Conservation (phyloP, 2,329 filamentous ascomycete genomes). For the Atkinsonella hypoxylon region DNA sequence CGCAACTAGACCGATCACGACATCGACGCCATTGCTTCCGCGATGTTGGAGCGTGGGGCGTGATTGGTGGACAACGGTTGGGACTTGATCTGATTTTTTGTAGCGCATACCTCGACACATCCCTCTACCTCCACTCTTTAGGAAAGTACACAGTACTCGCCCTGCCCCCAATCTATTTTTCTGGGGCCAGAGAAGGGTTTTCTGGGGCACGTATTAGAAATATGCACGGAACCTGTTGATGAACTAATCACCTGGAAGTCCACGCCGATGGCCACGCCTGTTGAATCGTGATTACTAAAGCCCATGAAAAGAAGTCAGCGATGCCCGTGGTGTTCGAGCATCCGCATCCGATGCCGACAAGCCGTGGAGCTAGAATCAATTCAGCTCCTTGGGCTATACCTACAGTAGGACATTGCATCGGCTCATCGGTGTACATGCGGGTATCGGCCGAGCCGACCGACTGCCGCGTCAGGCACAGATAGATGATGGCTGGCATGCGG, state of each 20-base stretch:
- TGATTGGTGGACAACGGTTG: conserved; percentile 24
- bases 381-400: no score
- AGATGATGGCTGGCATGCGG: no score
- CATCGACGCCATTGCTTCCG: conserved; percentile 40
- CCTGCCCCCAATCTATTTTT: conserved; percentile 1
- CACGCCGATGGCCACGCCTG: not conserved
- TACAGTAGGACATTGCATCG: not conserved
- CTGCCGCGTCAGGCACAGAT: not conserved
- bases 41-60: conserved; percentile 20
- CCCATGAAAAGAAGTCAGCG: no score
- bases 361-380: not conserved
- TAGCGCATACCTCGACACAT: conserved; percentile 4
- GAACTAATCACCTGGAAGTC: conserved; percentile 2
- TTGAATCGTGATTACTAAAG: not conserved
- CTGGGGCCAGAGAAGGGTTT: conserved; percentile 3
- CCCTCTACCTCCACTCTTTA: no score
- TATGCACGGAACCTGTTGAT: not conserved
- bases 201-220: conserved; percentile 3
- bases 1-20: conserved; percentile 30
- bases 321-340: not conserved
- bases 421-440: conserved; percentile 1
- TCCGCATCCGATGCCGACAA: not conserved
- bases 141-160: not conserved
- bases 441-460: not conserved
- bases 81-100: conserved; percentile 8